phyloP scores from a whole-genome alignment of 495 filamentous ascomycete species.

The Evansstolkia leycettana region DNA sequence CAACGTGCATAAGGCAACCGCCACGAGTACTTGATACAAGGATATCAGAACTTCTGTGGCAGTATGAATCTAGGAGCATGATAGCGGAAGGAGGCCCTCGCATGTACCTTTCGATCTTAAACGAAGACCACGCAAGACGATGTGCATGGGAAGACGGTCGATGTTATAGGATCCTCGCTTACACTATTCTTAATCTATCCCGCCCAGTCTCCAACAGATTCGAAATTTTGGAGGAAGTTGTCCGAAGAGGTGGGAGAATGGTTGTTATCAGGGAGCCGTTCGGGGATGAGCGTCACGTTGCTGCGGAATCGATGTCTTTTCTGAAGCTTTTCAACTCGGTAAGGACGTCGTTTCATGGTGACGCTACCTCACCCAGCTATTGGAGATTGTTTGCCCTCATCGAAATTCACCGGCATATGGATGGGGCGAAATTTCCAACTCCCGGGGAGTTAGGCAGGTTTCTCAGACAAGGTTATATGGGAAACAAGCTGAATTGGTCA shows the following conservation, averaged over 20 bases:
- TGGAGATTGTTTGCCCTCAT: slow-evolving; percentile 27
- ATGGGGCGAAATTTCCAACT: slow-evolving; percentile 4
- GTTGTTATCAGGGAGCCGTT: slow-evolving; percentile 16
- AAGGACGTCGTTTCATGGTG: slow-evolving; percentile 3
- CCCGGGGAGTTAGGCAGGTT: slow-evolving; percentile 11
- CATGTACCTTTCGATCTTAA: slow-evolving; percentile 46
- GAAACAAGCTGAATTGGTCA: slow-evolving; percentile 34
- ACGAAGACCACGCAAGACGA: slow-evolving; percentile 43
- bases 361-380: slow-evolving; percentile 6
- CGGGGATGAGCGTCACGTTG: slow-evolving; percentile 6
- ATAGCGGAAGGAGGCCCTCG: slow-evolving; percentile 9
- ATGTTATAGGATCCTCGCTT: slow-evolving; percentile 41
- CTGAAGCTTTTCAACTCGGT: slow-evolving; percentile 10
- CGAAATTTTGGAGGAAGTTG: slow-evolving; percentile 31
- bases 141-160: slow-evolving; percentile 55
- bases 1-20: neutral
- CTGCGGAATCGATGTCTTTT: slow-evolving; percentile 6
- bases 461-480: slow-evolving; percentile 15
- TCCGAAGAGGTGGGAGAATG: slow-evolving; percentile 31
- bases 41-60: slow-evolving; percentile 24
- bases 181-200: slow-evolving; percentile 39
- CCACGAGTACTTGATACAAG: slow-evolving; percentile 17
- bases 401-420: slow-evolving; percentile 13
- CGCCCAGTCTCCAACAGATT: slow-evolving; percentile 8
- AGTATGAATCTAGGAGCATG: slow-evolving; percentile 12